Percentiles rank a stretch among this genome's conserved stretches.
Evolutionary conservation across 2,329 filamentous ascomycete genomes (phyloP).

Genomic region (Claviceps sp.): DNA sequence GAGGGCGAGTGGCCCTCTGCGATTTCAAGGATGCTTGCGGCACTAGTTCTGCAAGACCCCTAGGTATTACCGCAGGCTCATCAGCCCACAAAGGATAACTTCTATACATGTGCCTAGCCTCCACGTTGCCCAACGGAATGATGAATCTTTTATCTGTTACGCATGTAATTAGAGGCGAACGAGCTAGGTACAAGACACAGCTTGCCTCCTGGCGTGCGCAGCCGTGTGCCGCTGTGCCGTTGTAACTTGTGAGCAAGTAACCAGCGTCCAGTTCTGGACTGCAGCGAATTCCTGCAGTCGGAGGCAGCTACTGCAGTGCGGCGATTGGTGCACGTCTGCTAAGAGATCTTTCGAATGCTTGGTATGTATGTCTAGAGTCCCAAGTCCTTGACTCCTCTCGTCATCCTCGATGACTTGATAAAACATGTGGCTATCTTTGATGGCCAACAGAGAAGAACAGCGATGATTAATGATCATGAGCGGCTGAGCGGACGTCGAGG

Average conservation of each 20-base stretch:
- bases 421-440: no score
- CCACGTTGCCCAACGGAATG: neutral
- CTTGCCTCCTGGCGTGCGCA: neutral
- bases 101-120: neutral
- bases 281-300: neutral
- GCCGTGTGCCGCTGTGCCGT: neutral
- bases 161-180: neutral
- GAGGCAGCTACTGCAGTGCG: no score
- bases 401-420: no score
- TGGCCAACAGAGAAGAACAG: no score
- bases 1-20: neutral
- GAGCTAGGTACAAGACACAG: neutral
- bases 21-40: neutral
- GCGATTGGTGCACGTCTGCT: neutral
- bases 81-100: neutral
- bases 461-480: no score
- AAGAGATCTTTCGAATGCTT: no score
- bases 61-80: neutral
- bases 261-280: neutral
- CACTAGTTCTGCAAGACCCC: neutral
- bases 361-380: no score
- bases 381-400: no score
- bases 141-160: neutral
- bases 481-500: neutral
- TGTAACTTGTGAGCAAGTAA: neutral